Conservation (phyloP, 1,284 basidiomycete genomes). For the Sparassis latifolia region DNA sequence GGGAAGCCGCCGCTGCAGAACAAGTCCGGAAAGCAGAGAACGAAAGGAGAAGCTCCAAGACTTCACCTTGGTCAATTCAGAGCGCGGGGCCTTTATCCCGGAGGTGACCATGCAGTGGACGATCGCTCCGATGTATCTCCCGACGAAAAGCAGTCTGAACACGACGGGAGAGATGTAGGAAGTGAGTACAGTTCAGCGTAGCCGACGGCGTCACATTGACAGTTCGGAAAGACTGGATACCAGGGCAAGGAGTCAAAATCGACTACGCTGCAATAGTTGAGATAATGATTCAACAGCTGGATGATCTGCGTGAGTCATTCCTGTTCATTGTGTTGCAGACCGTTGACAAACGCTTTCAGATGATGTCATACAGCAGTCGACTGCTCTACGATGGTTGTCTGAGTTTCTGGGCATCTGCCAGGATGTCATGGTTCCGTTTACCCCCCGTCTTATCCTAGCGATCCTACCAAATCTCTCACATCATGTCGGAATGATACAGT, state of each 20-base stretch:
- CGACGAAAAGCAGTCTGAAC: slow-evolving; percentile 43
- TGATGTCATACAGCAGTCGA: slow-evolving; percentile 86
- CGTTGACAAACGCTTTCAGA: slow-evolving; percentile 38
- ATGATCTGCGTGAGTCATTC: slow-evolving; percentile 66
- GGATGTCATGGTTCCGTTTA: slow-evolving; percentile 92
- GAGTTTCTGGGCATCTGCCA: slow-evolving; percentile 87
- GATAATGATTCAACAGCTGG: slow-evolving; percentile 88
- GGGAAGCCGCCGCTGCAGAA: slow-evolving; percentile 33
- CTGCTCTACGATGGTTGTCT: slow-evolving; percentile 86
- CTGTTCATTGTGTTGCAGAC: not conserved
- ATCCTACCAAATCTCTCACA: slow-evolving; percentile 94
- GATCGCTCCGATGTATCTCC: slow-evolving; percentile 18
- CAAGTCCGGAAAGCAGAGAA: slow-evolving; percentile 26
- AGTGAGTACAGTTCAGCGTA: slow-evolving; percentile 33
- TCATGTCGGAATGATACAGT: slow-evolving; percentile 84
- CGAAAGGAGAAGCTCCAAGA: slow-evolving; percentile 24
- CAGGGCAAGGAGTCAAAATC: slow-evolving; percentile 89
- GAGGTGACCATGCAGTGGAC: slow-evolving; percentile 41
- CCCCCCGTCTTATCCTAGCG: slow-evolving; percentile 86
- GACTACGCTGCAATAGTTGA: slow-evolving; percentile 92
- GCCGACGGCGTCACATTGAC: slow-evolving; percentile 15
- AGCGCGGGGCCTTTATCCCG: slow-evolving; percentile 35
- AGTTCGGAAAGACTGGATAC: slow-evolving; percentile 66
- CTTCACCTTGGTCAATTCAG: slow-evolving; percentile 20
- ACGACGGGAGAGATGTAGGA: slow-evolving; percentile 56